Evolutionary conservation across 768 basidiomycete genomes (phyloP), one percentile per base, ranked within the genome.

Genomic region (Hericium coralloides): DNA sequence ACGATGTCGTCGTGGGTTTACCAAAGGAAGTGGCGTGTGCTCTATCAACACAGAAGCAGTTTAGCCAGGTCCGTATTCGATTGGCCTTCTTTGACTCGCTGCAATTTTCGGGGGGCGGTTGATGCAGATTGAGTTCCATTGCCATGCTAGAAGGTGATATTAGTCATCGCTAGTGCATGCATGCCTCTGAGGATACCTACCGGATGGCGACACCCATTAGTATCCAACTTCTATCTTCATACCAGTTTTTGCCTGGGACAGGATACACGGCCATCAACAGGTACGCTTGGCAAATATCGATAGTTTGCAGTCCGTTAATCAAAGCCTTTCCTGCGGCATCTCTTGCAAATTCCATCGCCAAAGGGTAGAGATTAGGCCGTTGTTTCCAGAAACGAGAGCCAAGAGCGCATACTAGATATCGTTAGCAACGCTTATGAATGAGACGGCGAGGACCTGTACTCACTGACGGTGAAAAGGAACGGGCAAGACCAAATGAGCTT

Each of bases 211-310:
- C 80, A 20, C 92, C 92, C 4, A 90, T 87, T 65, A 92, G 91
- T 50, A 94, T 68, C 89, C 92, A 95, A 56, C 88, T 89, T 26
- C 91, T 78, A 66, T 95, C 92, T 63, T 95, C 91, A 64, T 95
- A 92, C 87, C 92, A 95, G 45, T 82, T 72, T 22, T 84, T 79
- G 1, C 89, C 89, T 3, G 89, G 89, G 1, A 90, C 85, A 48
- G 83, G 82, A 64, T 88, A 91, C 50, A 87, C 79, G 60, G 84
- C 86, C 86, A 92, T 85, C 53, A 97, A 76, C 50, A 97, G 84
- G 64, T 95, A 97, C 3, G 93, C 93, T 67, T 97, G 93, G 53
- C 87, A 87, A 1, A 95, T 76, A 69, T 97, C 92, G 50, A 95
- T 87, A 12, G 87, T 89, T 70, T 74, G 70, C 68, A 65, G 70